A percentile compares a stretch with the other conserved stretches of the same genome.
These are phyloP conservation scores for Xylaria palmicola DNA, from an alignment of 495 filamentous ascomycete species.

Conservation along the genomic window DNA sequence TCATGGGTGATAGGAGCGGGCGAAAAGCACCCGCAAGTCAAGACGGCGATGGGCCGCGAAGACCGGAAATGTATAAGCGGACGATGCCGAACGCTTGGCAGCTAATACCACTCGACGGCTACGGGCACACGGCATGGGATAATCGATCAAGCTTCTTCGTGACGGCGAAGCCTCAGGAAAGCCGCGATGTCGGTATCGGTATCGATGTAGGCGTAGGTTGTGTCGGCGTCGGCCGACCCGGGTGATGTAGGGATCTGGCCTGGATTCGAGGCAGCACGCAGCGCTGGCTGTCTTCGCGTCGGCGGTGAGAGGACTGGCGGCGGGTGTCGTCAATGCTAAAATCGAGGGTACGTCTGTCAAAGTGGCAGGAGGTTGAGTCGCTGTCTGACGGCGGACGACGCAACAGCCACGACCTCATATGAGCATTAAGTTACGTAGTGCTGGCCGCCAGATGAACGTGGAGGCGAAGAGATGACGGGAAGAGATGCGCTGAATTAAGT, in stretches of 20 bases:
- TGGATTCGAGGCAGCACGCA: not conserved
- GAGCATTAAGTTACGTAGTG: not conserved
- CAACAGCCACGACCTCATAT: not conserved
- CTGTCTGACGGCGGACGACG: not conserved
- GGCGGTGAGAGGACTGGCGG: constrained; percentile 6
- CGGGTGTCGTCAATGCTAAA: constrained; percentile 8
- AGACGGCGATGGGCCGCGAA: not conserved
- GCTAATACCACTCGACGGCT: not conserved
- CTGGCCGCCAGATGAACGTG: not conserved
- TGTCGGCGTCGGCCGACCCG: no score
- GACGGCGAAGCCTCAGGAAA: not conserved
- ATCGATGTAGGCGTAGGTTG: no score
- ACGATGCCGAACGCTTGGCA: not conserved
- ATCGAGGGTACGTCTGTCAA: not conserved
- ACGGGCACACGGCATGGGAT: constrained; percentile 3
- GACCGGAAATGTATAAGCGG: not conserved
- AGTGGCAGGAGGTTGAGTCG: not conserved
- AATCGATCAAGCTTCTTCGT: not conserved
- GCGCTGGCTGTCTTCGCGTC: not conserved
- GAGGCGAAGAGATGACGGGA: constrained; percentile 2
- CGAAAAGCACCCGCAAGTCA: constrained; percentile 2
- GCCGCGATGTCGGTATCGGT: not conserved
- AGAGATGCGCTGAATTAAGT: not conserved
- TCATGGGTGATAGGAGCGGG: constrained; percentile 43
- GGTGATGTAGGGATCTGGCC: not conserved